Base-by-base conservation (phyloP, 352 stramenopile genomes). In the Globisporangium ultimum region DNA sequence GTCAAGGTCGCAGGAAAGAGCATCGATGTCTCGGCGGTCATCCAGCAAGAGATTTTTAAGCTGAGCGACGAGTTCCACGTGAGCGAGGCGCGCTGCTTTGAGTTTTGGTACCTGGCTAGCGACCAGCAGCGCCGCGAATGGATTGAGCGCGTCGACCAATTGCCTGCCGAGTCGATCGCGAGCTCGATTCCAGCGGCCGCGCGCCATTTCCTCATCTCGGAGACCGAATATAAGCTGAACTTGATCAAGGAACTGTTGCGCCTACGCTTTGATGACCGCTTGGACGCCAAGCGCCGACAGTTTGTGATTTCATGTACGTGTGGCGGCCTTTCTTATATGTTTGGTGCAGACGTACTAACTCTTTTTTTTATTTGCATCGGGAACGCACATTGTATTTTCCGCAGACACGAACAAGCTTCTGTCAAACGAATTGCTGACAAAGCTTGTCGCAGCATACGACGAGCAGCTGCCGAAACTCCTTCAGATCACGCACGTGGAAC, bases 81-180 rank as follows among this genome's bases (percentile, higher is more conserved):
- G 38, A 87, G 75, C 42, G 82, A 93, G 57, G 69, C 70, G 58
- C 70, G 64, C 24, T 89, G 82, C 67, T 78, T 92, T 24, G 74
- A 89, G 63, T 75, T 88, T 22, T 94, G 85, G 85, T 74, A 91
- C 49, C 52, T 92, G 55, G 85, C 85, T 5, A 94, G 85, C 53
- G 80, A 94, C 43, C 66, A 72, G 38, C 60, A 72, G 47, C 80
- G 78, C 54, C 83, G 85, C 47, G 77, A 87, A 53, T 84, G 76
- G 66, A 70, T 94, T 49, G 81, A 91, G 55, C 80, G 79, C 28
- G 71, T 81, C 28, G 84, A 94, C 64, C 82, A 89, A 48, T 59
- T 92, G 38, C 66, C 70, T 2, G 48, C 55, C 0, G 65, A 68
- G 32, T 63, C 74, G 0, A 76, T 91, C 42, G 59, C 75, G 14